Evolutionary conservation across 208 protist genomes (phyloP).

Genomic region (Trypanosoma brucei): DNA sequence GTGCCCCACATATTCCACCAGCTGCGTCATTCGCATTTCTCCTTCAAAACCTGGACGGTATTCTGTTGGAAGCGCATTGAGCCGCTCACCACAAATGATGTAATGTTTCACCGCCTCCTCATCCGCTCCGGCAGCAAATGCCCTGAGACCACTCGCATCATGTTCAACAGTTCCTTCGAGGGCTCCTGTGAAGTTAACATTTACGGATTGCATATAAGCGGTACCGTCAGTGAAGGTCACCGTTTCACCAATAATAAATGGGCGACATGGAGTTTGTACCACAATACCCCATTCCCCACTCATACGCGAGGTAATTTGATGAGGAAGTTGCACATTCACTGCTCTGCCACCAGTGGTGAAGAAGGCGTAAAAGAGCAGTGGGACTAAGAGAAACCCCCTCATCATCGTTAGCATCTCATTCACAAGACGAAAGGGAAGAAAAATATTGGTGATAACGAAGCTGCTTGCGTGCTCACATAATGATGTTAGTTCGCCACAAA

Average conservation of each 20-base stretch:
- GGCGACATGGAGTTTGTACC: constrained; percentile 42
- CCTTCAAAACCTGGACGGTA: constrained; percentile 28
- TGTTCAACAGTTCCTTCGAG: constrained; percentile 12
- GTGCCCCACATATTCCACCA: constrained; percentile 39
- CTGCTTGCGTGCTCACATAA: too few relatives aligned
- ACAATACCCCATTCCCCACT: constrained; percentile 58
- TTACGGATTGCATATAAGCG: constrained; percentile 18
- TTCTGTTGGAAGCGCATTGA: constrained; percentile 44
- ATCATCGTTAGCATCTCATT: too few relatives aligned
- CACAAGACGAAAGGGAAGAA: too few relatives aligned
- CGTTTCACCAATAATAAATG: constrained; percentile 17
- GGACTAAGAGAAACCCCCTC: not conserved
- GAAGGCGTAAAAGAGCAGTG: not conserved
- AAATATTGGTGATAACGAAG: too few relatives aligned
- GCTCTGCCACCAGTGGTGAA: not conserved
- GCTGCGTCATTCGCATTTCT: constrained; percentile 37
- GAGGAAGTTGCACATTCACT: constrained; percentile 36
- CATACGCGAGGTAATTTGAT: constrained; percentile 35
- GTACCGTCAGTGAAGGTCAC: constrained; percentile 39
- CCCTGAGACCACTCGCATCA: constrained; percentile 26
- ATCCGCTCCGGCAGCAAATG: constrained; percentile 15
- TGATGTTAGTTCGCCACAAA: too few relatives aligned
- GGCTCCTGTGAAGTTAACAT: constrained; percentile 13
- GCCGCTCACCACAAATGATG: constrained; percentile 35
- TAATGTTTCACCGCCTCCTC: constrained; percentile 24